phyloP scores from a whole-genome alignment of 1,284 basidiomycete genomes.

The Cutaneotrichosporon sp. region DNA sequence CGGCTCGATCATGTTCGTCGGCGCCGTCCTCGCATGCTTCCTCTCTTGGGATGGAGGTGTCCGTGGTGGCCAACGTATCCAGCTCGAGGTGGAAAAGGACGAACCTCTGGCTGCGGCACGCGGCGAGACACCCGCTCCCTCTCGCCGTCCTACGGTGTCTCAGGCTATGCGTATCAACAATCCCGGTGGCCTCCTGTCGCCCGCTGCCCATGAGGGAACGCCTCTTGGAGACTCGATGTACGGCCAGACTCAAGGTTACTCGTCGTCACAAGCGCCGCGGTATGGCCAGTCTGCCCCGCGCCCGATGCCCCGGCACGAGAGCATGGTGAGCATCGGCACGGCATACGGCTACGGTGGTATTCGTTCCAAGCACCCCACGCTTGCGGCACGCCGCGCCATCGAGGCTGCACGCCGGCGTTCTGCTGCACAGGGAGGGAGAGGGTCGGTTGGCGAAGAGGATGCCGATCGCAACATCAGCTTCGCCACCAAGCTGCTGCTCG shows the following conservation, averaged over 20 bases:
- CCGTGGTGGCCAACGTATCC: constrained; percentile 71
- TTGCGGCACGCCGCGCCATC: constrained; percentile 50
- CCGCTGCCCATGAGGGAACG: constrained; percentile 8
- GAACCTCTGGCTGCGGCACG: constrained; percentile 38
- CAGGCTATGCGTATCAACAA: constrained; percentile 28
- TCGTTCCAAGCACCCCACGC: constrained; percentile 53
- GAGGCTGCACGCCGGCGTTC: constrained; percentile 50
- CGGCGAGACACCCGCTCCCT: constrained; percentile 19
- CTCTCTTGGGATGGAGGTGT: constrained; percentile 87
- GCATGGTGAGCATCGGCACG: constrained; percentile 18
- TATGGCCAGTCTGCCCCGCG: constrained; percentile 38
- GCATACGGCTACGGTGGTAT: constrained; percentile 51
- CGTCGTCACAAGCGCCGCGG: constrained; percentile 15
- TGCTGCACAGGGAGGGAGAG: constrained; percentile 31
- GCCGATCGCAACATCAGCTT: constrained; percentile 56
- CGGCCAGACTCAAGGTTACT: constrained; percentile 11
- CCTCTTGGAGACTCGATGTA: constrained; percentile 3
- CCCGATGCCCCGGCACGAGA: constrained; percentile 9
- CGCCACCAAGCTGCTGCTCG: constrained; percentile 80
- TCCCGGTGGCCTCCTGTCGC: constrained; percentile 13
- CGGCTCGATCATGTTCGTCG: constrained; percentile 67
- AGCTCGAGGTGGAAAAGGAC: constrained; percentile 70
- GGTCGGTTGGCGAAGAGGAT: constrained; percentile 32
- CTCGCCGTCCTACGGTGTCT: constrained; percentile 28
- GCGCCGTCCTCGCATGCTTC: constrained; percentile 82